Conservation (phyloP, 2,329 filamentous ascomycete genomes). For the Orbilia ellipsospora region DNA sequence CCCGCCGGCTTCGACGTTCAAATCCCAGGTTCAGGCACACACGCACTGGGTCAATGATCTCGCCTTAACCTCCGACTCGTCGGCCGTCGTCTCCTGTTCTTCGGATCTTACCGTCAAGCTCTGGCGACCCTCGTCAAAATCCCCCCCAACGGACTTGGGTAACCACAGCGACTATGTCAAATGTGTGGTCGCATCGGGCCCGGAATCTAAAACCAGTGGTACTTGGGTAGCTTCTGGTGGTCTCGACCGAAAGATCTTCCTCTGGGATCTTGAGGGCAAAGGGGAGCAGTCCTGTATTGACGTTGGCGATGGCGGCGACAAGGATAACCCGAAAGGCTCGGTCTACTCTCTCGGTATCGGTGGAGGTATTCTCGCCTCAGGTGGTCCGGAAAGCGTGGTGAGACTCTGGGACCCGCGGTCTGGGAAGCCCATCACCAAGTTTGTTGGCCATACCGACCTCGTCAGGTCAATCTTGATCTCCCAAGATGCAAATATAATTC, state of each 20-base stretch:
- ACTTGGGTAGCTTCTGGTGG: slow-evolving; percentile 92
- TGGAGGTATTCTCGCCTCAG: slow-evolving; percentile 84
- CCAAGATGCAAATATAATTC: slow-evolving; percentile 85
- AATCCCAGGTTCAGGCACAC: slow-evolving; percentile 76
- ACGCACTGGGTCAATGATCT: slow-evolving; percentile 98
- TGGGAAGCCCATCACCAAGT: slow-evolving; percentile 91
- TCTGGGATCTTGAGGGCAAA: slow-evolving; percentile 87
- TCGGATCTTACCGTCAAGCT: slow-evolving; percentile 94
- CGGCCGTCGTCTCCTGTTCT: slow-evolving; percentile 85
- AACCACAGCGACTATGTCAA: slow-evolving; percentile 97
- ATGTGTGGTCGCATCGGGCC: slow-evolving; percentile 74
- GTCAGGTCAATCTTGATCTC: slow-evolving; percentile 91
- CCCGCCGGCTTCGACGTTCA: slow-evolving; percentile 69
- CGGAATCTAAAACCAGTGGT: slow-evolving; percentile 71
- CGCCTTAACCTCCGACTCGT: slow-evolving; percentile 79
- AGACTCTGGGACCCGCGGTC: slow-evolving; percentile 90
- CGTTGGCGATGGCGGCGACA: slow-evolving; percentile 76
- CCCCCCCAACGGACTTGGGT: slow-evolving; percentile 73
- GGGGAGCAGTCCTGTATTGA: slow-evolving; percentile 90
- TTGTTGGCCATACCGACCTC: slow-evolving; percentile 95
- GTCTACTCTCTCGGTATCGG: slow-evolving; percentile 89
- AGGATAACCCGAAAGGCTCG: slow-evolving; percentile 88
- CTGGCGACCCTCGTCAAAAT: slow-evolving; percentile 79
- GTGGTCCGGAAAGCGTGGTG: slow-evolving; percentile 92
- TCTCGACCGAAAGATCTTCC: slow-evolving; percentile 86